Conservation (phyloP, 2,329 filamentous ascomycete genomes). For the Penicillium sp. region DNA sequence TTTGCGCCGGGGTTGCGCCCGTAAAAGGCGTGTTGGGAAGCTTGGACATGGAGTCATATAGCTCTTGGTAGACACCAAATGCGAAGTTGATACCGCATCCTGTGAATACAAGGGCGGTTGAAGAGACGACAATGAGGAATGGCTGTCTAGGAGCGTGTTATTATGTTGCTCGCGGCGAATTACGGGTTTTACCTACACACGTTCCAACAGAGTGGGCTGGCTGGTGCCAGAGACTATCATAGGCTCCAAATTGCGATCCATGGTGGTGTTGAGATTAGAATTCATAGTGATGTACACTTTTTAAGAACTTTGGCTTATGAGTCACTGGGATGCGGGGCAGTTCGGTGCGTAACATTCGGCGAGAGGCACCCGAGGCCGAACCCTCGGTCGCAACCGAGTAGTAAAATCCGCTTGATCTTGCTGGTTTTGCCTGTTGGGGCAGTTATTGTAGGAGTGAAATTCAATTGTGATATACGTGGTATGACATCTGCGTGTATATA, state of each 20-base stretch:
- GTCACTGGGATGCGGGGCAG: conserved; percentile 1
- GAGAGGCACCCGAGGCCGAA: not conserved
- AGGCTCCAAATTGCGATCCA: conserved; percentile 3
- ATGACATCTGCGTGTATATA: too few relatives aligned
- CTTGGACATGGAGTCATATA: conserved; percentile 34
- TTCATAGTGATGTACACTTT: not conserved
- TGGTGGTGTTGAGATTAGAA: not conserved
- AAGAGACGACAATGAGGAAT: conserved; percentile 9
- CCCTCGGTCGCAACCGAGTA: not conserved
- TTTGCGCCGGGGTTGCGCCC: conserved; percentile 33
- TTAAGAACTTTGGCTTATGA: conserved; percentile 1
- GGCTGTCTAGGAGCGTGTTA: conserved; percentile 8
- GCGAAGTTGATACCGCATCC: conserved; percentile 38
- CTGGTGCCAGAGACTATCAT: conserved; percentile 1
- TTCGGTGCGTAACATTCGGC: not conserved
- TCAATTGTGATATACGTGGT: too few relatives aligned
- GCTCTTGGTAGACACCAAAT: conserved; percentile 41
- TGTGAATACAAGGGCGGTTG: conserved; percentile 30
- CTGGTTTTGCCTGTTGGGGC: too few relatives aligned
- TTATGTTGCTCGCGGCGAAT: not conserved
- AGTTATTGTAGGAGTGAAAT: too few relatives aligned
- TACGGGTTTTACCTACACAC: conserved; percentile 1
- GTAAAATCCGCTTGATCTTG: too few relatives aligned
- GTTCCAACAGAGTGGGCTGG: not conserved
- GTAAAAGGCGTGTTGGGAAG: conserved; percentile 32